Percentiles rank a stretch among this genome's conserved stretches.
These are phyloP conservation scores for Pilatotrama ljubarskyi DNA, from an alignment of 768 basidiomycete genomes.

Conservation along the genomic window DNA sequence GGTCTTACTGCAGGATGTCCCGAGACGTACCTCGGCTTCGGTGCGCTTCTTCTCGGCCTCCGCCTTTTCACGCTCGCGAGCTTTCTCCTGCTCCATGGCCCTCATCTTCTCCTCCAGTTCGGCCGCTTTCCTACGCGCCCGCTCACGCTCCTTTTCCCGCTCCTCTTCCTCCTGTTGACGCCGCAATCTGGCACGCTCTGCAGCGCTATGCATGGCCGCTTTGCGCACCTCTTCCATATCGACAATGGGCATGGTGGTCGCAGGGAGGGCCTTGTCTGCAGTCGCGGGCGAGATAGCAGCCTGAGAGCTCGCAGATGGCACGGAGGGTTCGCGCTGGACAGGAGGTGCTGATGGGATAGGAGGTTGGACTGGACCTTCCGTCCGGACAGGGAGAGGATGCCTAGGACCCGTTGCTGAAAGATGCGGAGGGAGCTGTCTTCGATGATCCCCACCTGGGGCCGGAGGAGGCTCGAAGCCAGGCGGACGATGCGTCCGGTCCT, in stretches of 20 bases:
- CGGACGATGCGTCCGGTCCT: slow-evolving; percentile 10
- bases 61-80: slow-evolving; percentile 11
- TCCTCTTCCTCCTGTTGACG: slow-evolving; percentile 83
- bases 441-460: neutral
- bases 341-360: slow-evolving; percentile 1
- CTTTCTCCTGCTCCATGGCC: slow-evolving; percentile 30
- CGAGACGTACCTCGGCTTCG: slow-evolving; percentile 24
- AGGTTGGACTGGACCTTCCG: slow-evolving; percentile 30
- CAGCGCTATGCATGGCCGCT: slow-evolving; percentile 80
- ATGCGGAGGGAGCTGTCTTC: slow-evolving; percentile 59
- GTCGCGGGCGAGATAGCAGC: slow-evolving; percentile 21
- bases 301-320: slow-evolving; percentile 20
- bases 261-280: slow-evolving; percentile 18
- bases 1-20: neutral
- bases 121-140: slow-evolving; percentile 77
- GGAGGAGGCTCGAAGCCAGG: neutral
- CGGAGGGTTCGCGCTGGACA: slow-evolving; percentile 10
- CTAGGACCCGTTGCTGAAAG: slow-evolving; percentile 30
- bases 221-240: slow-evolving; percentile 65
- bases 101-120: slow-evolving; percentile 73
- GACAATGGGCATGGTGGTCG: slow-evolving; percentile 22
- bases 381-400: neutral
- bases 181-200: slow-evolving; percentile 78
- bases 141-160: slow-evolving; percentile 75
- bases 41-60: slow-evolving; percentile 17